Base-by-base conservation (phyloP, 2,329 filamentous ascomycete species). In the Colletotrichum theobromicola region DNA sequence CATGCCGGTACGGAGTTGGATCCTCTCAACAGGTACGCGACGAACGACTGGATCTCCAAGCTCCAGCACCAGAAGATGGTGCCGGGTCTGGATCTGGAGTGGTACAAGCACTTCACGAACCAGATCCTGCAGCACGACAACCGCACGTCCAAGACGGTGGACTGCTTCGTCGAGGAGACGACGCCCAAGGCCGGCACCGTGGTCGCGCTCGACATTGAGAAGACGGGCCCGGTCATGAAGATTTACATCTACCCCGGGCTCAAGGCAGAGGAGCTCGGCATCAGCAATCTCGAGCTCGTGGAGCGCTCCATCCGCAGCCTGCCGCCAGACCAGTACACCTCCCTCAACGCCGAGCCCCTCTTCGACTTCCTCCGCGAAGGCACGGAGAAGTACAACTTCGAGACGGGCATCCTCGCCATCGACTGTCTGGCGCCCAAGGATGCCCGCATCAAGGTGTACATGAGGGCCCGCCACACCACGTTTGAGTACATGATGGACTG, bases 401-500 rank as follows among this genome's bases (percentile, higher is more conserved):
- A 74, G n/a, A 74, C 72, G 9, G 72, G 72, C 24, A 74, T 74
- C 3, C 62, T 74, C 13, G 67, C 72, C 53, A 74, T 74, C 26
- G 72, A 74, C 62, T 74, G 67, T 28, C 55, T 74, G 10, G 67
- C 67, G 4, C 72, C 72, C 4, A 34, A 42, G 8, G 61, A 71
- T 16, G 72, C 72, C 5, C 72, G 72, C 8, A 74, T 74, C 61
- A 74, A 74, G 37, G 67, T 74, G 24, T 74, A 74, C 62, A 46
- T 72, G 37, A 55, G 72, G 7, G 72, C 72, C 7, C 70, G 70
- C 35, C 62, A 74, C 26, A 74, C 72, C 1, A 74, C 72, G 15
- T 55, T 74, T 13, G 61, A 70, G 28, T 74, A 74, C 42, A 72
- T 74, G 72, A 74, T 67, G 72, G 72, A 74, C 67, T 71, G 72